Evolutionary conservation across 345 rosid genomes (phyloP).

Genomic region (Hirschfeldia incana): DNA sequence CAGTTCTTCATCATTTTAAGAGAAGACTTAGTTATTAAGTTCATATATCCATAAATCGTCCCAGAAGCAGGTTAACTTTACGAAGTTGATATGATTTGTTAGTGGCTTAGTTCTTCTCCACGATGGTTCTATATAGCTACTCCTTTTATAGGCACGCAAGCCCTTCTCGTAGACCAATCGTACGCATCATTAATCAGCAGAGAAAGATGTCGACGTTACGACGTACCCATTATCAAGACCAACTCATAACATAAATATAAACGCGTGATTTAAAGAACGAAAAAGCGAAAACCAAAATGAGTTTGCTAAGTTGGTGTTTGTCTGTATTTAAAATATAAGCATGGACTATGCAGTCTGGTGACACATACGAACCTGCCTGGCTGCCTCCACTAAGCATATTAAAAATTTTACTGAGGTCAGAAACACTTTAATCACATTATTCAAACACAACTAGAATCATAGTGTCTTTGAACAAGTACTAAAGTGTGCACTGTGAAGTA

Average conservation of each 20-base stretch:
- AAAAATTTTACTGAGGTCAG: background rate
- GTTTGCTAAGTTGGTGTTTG: background rate
- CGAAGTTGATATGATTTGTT: background rate
- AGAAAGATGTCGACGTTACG: slow-evolving; percentile 4
- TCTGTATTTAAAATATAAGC: background rate
- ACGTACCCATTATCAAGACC: background rate
- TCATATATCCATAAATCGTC: background rate
- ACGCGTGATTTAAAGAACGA: background rate
- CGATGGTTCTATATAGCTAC: background rate
- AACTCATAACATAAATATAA: background rate
- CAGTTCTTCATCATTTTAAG: background rate
- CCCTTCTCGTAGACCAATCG: background rate
- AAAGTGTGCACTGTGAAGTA: background rate
- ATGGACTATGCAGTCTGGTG: background rate
- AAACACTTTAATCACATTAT: background rate
- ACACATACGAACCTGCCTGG: background rate
- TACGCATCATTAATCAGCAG: background rate
- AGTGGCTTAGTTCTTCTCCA: background rate
- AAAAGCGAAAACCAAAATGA: background rate
- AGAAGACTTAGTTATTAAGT: background rate
- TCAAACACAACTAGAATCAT: background rate
- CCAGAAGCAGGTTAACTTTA: background rate
- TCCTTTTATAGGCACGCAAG: background rate
- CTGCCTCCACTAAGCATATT: background rate
- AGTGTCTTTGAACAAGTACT: background rate